Conservation (phyloP, 176 grass and related monocot species). For the Phragmites australis region DNA sequence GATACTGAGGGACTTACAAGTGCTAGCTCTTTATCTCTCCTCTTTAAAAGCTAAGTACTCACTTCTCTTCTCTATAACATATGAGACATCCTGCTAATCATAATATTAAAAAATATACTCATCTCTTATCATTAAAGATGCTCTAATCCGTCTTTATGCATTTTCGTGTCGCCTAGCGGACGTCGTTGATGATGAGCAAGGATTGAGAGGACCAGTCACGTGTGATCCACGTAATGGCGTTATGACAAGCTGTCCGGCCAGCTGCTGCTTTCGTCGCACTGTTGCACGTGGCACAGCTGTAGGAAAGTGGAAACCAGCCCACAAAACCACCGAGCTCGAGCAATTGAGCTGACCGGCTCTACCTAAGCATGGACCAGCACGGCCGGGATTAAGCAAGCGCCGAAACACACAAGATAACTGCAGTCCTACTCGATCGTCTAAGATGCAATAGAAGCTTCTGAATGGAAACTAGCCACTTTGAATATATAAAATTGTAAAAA, state of each 20-base stretch:
- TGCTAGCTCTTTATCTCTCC: no score
- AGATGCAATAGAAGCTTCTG: conserved; percentile 9
- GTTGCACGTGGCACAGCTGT: conserved; percentile 37
- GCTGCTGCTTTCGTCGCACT: not conserved
- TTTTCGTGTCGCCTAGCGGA: not conserved
- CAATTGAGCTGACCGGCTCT: not conserved
- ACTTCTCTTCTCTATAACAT: no score
- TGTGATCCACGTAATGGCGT: conserved; percentile 32
- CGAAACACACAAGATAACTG: not conserved
- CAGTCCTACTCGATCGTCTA: not conserved
- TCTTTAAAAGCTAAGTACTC: no score
- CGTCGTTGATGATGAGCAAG: not conserved
- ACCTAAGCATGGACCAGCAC: conserved; percentile 8
- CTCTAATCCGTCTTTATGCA: no score
- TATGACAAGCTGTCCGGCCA: conserved; percentile 15
- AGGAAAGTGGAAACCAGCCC: conserved; percentile 23
- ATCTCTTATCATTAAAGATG: no score
- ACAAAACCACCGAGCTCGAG: not conserved
- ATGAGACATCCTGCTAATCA: no score
- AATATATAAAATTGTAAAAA: no score
- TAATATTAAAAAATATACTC: no score
- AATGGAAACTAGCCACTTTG: not conserved
- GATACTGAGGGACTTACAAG: no score
- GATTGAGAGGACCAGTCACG: not conserved
- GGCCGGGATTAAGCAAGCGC: conserved; percentile 22